Base-by-base conservation (phyloP, 2,329 filamentous ascomycete genomes). In the Talaromyces funiculosus region DNA sequence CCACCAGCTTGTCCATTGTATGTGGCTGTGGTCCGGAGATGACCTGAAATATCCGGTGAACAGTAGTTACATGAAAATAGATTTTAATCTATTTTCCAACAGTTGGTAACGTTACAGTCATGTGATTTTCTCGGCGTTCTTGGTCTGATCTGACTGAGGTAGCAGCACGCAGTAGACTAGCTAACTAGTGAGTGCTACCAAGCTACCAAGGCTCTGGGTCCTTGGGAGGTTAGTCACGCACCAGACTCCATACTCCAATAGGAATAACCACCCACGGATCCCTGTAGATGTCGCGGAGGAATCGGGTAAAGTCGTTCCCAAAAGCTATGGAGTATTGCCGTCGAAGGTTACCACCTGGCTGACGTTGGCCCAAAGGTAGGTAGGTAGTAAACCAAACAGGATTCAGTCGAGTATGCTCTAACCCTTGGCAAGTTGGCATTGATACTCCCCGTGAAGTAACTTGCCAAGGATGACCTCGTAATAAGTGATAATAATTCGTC, bases 31-130 rank as follows among this genome's bases (percentile, higher is more conserved):
- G 16, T 14, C 22, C 42, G 22, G 22, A 45, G 42, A 14, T n/a
- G 42, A 45, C 16, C 26, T 16, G 42, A 7, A 24, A 45, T 45
- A 26, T 45, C 42, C 22, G 20, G 20, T n/a, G 20, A 45, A 45
- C 42, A 24, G 20, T 37, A n/a, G n/a, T 33, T 42, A 42, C 22
- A 47, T 47, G 22, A 47, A 29, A 47, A 29, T 29, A 47, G 16
- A 47, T 47, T 35, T 51, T 18, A 51, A 33, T 51, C 10, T 51
- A 33, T 33, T 51, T 51, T 51, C 47, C 47, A 54, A 40, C 51
- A 40, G 16, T 54, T 35, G 51, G 51, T 54, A 54, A 26, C 33
- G 35, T 54, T 40, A 26, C 51, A n/a, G 20, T 54, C 51, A 54
- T 54, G 51, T 54, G 51, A 54, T 54, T 54, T n/a, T 54, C 16